These are phyloP conservation scores for Alternaria incomplexa DNA, from an alignment of 2,329 filamentous ascomycete species.

Conservation along the genomic window DNA sequence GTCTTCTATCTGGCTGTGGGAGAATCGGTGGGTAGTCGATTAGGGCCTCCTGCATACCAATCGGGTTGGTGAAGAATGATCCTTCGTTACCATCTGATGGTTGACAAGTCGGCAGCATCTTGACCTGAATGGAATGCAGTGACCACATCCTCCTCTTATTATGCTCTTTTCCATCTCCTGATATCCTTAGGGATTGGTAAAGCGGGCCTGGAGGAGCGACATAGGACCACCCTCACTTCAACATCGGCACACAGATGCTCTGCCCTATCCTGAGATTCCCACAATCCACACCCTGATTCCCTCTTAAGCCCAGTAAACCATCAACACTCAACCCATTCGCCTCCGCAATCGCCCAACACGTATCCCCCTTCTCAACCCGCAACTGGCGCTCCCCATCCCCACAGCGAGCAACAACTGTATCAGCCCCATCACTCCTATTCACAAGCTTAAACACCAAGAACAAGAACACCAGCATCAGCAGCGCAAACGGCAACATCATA, in stretches of 20 bases:
- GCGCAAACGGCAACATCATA: slow-evolving; percentile 64
- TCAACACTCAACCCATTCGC: slow-evolving; percentile 53
- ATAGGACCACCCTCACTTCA: not conserved
- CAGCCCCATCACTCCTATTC: slow-evolving; percentile 1
- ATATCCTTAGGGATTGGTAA: slow-evolving; percentile 14
- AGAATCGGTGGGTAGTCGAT: no score
- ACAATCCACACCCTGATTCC: slow-evolving; percentile 58
- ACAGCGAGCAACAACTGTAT: slow-evolving; percentile 23
- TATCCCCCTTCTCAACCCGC: slow-evolving; percentile 56
- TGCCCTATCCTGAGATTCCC: slow-evolving; percentile 53
- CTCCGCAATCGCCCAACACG: slow-evolving; percentile 61
- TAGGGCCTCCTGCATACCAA: no score
- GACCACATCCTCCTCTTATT: not conserved
- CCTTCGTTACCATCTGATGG: no score
- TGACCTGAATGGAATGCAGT: not conserved
- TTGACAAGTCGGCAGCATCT: not conserved
- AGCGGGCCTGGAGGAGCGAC: not conserved
- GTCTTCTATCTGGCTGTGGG: no score
- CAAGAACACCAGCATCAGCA: slow-evolving; percentile 60
- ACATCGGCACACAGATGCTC: slow-evolving; percentile 54
- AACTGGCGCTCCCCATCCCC: slow-evolving; percentile 44
- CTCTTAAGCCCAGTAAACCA: slow-evolving; percentile 49
- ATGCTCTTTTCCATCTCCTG: not conserved
- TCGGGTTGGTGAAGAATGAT: no score
- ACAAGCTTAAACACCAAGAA: slow-evolving; percentile 50